Evolutionary conservation across 106 monocot species (phyloP).

Genomic region (Phalaenopsis aphrodite): DNA sequence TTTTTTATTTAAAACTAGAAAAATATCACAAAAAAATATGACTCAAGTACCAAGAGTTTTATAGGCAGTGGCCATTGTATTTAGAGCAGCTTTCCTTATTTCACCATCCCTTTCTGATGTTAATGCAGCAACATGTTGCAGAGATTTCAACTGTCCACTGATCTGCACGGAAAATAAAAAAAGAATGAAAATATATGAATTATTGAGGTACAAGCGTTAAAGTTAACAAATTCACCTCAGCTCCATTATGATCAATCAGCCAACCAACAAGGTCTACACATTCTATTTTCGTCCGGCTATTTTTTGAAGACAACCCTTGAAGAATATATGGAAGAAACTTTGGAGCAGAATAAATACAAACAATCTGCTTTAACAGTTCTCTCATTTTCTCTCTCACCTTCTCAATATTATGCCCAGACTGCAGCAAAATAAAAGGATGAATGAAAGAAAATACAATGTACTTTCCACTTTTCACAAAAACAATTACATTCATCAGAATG

Average conservation of each 20-base stretch:
- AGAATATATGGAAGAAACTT: slow-evolving; percentile 79
- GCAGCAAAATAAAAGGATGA: slow-evolving; percentile 11
- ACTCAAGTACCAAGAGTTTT: slow-evolving; percentile 75
- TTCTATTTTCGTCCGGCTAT: slow-evolving; percentile 91
- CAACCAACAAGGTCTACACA: slow-evolving; percentile 88
- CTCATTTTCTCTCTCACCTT: slow-evolving; percentile 95
- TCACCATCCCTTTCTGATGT: slow-evolving; percentile 98
- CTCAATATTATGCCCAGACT: slow-evolving; percentile 99
- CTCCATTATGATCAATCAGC: slow-evolving; percentile 66
- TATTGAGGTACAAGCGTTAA: background rate
- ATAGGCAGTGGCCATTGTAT: slow-evolving; percentile 93
- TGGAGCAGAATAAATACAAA: slow-evolving; percentile 63
- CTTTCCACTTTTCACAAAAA: background rate
- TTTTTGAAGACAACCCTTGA: slow-evolving; percentile 94
- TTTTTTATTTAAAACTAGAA: background rate
- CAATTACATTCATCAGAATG: background rate
- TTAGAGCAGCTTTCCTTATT: slow-evolving; percentile 91
- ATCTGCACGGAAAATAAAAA: slow-evolving; percentile 43
- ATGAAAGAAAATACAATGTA: background rate
- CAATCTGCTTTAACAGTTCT: slow-evolving; percentile 86
- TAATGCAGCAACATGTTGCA: slow-evolving; percentile 83
- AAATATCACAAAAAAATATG: background rate
- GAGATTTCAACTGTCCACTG: slow-evolving; percentile 76
- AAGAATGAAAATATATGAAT: background rate
- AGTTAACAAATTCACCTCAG: slow-evolving; percentile 46